Evolutionary conservation across 768 basidiomycete genomes (phyloP), one percentile per base, ranked within the genome.

Genomic region (Hericium alpestre): DNA sequence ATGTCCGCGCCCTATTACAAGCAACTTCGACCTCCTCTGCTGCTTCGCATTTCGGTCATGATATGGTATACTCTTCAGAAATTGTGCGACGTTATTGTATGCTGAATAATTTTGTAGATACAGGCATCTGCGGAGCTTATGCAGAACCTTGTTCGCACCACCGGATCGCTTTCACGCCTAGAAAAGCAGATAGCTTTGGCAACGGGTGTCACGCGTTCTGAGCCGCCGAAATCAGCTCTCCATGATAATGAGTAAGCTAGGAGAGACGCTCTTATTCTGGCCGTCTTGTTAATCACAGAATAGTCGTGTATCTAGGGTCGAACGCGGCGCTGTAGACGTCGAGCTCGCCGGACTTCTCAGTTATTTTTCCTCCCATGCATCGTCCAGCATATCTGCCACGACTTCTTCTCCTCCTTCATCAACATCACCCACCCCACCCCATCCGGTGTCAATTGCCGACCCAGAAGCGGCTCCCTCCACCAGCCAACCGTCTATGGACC

Each of bases 131-230:
- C 56, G n/a, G 56, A 54, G 16, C 56, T 60, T 49, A 57, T 55
- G 61, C 56, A 55, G 38, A 57, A 57, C 43, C 56, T 62, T 38
- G 56, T 52, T 20, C 53, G 27, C 40, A 50, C 61, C 2, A 60
- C 50, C 23, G 55, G 40, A 20, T 40, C 37, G 20, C 13, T 62
- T 11, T 41, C 53, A 22, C 49, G 41, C 50, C 57, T 60, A 7
- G 52, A 60, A n/a, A 32, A 57, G 27, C 49, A 47, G 22, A 18
- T 46, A 5, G n/a, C 43, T 3, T 46, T 46, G 15, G n/a, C 43
- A 20, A 20, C 43, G 9, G 43, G 43, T n/a, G 20, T 46, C n/a
- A 20, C 43, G 11, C 32, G 9, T 32, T 46, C 16, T n/a, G n/a
- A n/a, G 16, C n/a, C 6, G 43, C 15, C n/a, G 13, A 46, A 46